phyloP scores from a whole-genome alignment of 768 basidiomycete species.

The Kwoniella sp. region DNA sequence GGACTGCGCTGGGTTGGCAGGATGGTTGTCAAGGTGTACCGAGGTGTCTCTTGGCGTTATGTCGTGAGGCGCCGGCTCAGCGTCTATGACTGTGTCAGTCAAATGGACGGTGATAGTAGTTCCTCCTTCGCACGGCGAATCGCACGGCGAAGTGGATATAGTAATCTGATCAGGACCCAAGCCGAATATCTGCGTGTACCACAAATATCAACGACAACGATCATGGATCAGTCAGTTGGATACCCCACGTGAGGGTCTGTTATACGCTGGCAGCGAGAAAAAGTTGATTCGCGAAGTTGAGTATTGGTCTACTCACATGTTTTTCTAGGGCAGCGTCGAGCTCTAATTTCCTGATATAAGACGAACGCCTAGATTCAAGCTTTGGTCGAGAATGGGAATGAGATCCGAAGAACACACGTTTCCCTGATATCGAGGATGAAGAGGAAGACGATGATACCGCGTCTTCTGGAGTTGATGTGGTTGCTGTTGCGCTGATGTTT shows the following conservation, averaged over 20 bases:
- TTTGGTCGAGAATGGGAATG: not conserved
- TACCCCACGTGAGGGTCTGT: no score
- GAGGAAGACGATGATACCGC: no score
- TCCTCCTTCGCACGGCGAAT: constrained; percentile 9
- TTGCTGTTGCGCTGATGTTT: no score
- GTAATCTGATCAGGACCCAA: not conserved
- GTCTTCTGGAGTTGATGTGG: no score
- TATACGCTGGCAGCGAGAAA: no score
- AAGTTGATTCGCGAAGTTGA: no score
- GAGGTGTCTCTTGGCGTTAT: not conserved
- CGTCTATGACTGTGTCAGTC: not conserved
- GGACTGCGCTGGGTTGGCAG: not conserved
- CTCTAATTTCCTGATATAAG: constrained; percentile 11
- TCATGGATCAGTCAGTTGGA: not conserved
- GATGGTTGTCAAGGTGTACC: not conserved
- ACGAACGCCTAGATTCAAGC: constrained; percentile 4
- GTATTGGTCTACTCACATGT: constrained; percentile 11
- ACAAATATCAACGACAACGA: not conserved
- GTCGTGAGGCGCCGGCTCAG: not conserved
- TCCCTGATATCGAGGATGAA: no score
- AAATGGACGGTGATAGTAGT: not conserved
- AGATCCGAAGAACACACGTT: no score
- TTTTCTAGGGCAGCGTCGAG: not conserved
- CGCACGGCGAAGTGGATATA: constrained; percentile 8
- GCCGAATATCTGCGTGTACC: constrained; percentile 16